phyloP scores from a whole-genome alignment of 139 green algal species.

The Closterium sp. region DNA sequence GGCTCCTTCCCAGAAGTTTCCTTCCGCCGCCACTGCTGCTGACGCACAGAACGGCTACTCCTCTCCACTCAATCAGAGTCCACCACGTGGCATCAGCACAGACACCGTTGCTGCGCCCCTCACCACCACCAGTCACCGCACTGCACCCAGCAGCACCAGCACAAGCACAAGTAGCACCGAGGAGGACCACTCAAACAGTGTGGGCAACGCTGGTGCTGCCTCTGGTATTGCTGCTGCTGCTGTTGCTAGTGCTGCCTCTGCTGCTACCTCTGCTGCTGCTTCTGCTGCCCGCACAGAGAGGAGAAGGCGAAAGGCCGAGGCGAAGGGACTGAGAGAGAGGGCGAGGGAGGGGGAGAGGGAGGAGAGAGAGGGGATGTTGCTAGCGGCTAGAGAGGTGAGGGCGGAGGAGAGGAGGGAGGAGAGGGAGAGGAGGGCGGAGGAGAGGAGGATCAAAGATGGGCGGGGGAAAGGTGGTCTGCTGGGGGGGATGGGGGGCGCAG shows the following conservation, averaged over 20 bases:
- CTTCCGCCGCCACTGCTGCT: background rate
- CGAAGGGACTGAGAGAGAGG: background rate
- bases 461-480: background rate
- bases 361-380: background rate
- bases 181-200: no score
- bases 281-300: background rate
- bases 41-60: background rate
- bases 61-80: background rate
- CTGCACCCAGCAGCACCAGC: background rate
- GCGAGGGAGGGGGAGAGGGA: background rate
- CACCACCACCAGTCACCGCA: no score
- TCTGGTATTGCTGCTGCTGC: no score
- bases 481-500: no score
- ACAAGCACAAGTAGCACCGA: background rate
- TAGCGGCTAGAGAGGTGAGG: background rate
- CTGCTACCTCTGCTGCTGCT: background rate
- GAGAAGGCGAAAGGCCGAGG: background rate
- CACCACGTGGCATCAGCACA: background rate
- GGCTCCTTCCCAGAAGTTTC: background rate
- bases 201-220: no score
- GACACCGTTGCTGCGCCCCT: no score
- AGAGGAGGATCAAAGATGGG: background rate
- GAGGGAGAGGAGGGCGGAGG: background rate
- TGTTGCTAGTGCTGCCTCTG: no score
- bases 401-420: background rate